Evolutionary conservation across 768 basidiomycete species (phyloP), one percentile per base, ranked within the genome.

Genomic region (Agrocybe chaxingu): DNA sequence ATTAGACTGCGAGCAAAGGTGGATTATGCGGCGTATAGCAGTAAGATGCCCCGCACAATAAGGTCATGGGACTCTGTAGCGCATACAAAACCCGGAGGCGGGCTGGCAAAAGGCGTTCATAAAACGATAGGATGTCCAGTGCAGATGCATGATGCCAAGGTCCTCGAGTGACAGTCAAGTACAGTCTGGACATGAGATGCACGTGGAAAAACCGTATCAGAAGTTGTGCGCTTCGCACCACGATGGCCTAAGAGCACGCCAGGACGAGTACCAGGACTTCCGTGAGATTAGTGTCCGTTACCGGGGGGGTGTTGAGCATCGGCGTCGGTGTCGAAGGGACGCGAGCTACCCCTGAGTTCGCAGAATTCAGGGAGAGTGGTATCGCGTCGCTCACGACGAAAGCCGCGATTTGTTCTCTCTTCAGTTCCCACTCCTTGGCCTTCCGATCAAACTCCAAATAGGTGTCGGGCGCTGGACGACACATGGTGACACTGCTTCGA

Each of bases 71-170:
- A 16, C 16, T 16, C 16, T 16, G 16, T 16, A 16, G 16, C 16
- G 16, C 16, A 16, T 16, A 16, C 16, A 16, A 16, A 16, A 16
- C 16, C 16, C 16, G 16, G 1, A 16, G 16, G 16, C 16, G 16
- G 16, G 16, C 16, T 16, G 16, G 16, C 1, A 16, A 16, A 16
- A 16, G 16, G 16, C 16, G 16, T 16, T 16, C 16, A 16, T 1
- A 16, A 16, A 16, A 16, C 16, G 16, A 16, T 16, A 16, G 16
- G 16, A 16, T 16, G 5, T 24, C 89, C 87, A 92, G 63, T 91
- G 85, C 4, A 89, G 87, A 58, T 87, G 86, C 87, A 92, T 92
- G 41, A 92, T 75, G 13, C 89, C 90, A 41, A 88, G 82, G 4
- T 84, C 82, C 62, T 90, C 87, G 45, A 90, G 73, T n/a, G 53